These are phyloP conservation scores for Backusella macrospora DNA, from an alignment of 192 early-diverging fungal genomes.

Conservation along the genomic window DNA sequence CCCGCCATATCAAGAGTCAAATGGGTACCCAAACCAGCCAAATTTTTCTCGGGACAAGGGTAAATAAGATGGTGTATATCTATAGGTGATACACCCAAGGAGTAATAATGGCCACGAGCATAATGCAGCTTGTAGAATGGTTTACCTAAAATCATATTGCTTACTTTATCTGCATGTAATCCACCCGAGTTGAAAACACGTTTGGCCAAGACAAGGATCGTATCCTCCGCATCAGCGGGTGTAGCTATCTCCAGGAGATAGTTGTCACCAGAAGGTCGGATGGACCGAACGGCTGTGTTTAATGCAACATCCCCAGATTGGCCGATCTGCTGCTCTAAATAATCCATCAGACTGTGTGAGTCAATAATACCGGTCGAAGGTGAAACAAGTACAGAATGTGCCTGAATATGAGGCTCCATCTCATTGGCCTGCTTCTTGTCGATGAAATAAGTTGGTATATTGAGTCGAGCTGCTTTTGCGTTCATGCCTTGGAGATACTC, in stretches of 20 bases:
- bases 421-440: slow-evolving; percentile 34
- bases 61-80: slow-evolving; percentile 66
- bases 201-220: slow-evolving; percentile 56
- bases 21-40: slow-evolving; percentile 77
- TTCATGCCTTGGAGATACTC: slow-evolving; percentile 57
- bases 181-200: slow-evolving; percentile 82
- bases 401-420: slow-evolving; percentile 66
- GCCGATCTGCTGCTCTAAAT: slow-evolving; percentile 53
- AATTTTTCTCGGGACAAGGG: slow-evolving; percentile 75
- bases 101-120: slow-evolving; percentile 83
- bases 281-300: slow-evolving; percentile 48
- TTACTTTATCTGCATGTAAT: slow-evolving; percentile 68
- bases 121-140: slow-evolving; percentile 63
- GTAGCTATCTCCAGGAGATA: slow-evolving; percentile 60
- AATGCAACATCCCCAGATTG: slow-evolving; percentile 61
- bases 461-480: slow-evolving; percentile 56
- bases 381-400: slow-evolving; percentile 60
- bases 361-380: slow-evolving; percentile 85
- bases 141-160: slow-evolving; percentile 40
- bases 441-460: slow-evolving; percentile 58
- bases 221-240: slow-evolving; percentile 40
- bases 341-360: slow-evolving; percentile 69
- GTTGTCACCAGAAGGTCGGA: slow-evolving; percentile 34
- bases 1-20: slow-evolving; percentile 80
- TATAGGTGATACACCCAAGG: slow-evolving; percentile 39